Base-by-base conservation (phyloP, 176 grass and related monocot species). In the Paspalum notatum region DNA sequence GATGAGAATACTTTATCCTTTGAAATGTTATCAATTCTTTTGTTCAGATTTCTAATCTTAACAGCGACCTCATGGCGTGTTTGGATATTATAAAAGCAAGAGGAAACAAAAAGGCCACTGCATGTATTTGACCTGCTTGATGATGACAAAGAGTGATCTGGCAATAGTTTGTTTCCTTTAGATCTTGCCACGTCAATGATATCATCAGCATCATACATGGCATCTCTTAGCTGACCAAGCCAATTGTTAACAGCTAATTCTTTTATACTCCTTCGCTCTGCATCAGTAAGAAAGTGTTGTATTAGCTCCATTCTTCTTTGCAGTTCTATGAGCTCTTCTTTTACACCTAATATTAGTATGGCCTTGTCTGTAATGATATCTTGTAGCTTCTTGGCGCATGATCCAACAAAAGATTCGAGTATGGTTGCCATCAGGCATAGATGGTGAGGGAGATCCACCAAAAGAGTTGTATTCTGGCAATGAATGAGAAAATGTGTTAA, bases 151-250 rank as follows among this genome's bases (percentile, higher is more conserved):
- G 67, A 18, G 51, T 66, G 5, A 59, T 83, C 76, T 5, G 81
- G 40, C 38, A 49, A 37, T 55, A 71, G 41, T 15, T 73, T 75
- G 1, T 13, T 45, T 85, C 40, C 73, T 61, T 83, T 61, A 4
- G 41, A 83, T 64, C 32, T 78, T 20, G 52, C 81, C n/a, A 65
- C 37, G 40, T 86, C 88, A 17, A 86, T 78, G 6, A 86, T 66
- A 71, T 82, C 72, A 17, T 83, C 79, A 20, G 74, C 88, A 3
- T 90, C 88, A 47, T 90, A 78, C 88, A 90, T 83, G 21, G 71
- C 45, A 71, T 90, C 83, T 75, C 39, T 83, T 17, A 86, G 39
- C 66, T 86, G 55, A 45, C 70, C 49, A 50, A 83, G 50, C 83
- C 83, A 90, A 54, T 51, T 62, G 25, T 47, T 40, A 49, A 65